Percentiles rank a stretch among this genome's conserved stretches.
Conservation (phyloP, 176 grass and related monocot species). For the Aegilops umbellulata region DNA sequence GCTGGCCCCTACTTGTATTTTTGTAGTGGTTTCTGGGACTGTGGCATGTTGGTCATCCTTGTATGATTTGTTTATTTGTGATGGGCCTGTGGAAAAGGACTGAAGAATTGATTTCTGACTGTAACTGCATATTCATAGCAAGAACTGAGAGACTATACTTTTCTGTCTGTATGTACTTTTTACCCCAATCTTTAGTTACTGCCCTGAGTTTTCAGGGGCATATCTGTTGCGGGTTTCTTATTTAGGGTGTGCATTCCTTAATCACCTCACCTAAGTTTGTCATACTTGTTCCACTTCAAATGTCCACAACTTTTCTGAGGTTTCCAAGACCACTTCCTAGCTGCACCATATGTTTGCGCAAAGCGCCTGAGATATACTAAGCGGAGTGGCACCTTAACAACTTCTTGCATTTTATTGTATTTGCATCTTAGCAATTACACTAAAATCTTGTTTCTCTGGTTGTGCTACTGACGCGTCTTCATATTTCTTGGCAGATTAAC, state of each 20-base stretch:
- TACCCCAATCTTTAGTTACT: not conserved
- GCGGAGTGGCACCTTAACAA: not conserved
- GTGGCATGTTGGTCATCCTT: not conserved
- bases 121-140: no score
- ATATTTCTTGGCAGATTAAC: constrained; percentile 37
- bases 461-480: constrained; percentile 18
- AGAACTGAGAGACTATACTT: not conserved
- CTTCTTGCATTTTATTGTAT: not conserved
- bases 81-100: not conserved
- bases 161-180: no score
- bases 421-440: not conserved
- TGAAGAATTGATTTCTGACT: no score
- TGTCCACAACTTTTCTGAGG: not conserved
- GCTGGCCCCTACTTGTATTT: not conserved
- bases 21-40: not conserved
- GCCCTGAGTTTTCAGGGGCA: not conserved
- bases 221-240: not conserved
- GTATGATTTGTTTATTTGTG: not conserved
- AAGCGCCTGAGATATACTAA: not conserved
- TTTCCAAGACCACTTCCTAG: not conserved
- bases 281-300: not conserved
- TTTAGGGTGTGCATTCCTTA: not conserved
- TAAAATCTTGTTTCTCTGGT: not conserved
- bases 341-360: not conserved
- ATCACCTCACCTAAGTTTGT: not conserved